phyloP scores from a whole-genome alignment of 2,329 filamentous ascomycete genomes.

The Drechslerella stenobrocha region DNA sequence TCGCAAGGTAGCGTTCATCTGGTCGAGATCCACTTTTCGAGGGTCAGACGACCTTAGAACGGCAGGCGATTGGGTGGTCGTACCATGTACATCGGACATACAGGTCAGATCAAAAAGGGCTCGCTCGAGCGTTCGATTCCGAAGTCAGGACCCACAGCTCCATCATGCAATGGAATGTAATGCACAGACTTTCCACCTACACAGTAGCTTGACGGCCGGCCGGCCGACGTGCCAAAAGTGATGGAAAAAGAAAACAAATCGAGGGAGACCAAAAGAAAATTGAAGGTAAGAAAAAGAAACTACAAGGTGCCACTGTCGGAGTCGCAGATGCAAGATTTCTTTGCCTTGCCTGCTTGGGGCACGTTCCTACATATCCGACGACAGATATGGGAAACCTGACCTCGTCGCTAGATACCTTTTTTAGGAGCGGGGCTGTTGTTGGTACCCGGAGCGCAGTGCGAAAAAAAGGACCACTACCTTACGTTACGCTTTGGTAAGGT shows the following conservation, averaged over 20 bases:
- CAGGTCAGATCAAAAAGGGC: neutral
- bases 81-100: slow-evolving; percentile 22
- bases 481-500: slow-evolving; percentile 3
- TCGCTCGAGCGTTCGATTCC: slow-evolving; percentile 5
- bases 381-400: neutral
- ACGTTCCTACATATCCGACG: slow-evolving; percentile 6
- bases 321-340: slow-evolving; percentile 3
- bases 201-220: neutral
- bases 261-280: neutral
- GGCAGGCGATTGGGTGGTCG: slow-evolving; percentile 36
- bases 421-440: neutral
- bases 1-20: slow-evolving; percentile 8
- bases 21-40: slow-evolving; percentile 32
- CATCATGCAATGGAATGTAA: slow-evolving; percentile 4
- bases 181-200: neutral
- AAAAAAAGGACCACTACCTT: neutral
- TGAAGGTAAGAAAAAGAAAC: neutral
- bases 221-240: too few relatives aligned
- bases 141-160: slow-evolving; percentile 7
- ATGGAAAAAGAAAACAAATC: neutral
- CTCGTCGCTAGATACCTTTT: neutral
- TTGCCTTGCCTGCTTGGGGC: neutral
- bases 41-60: slow-evolving; percentile 44
- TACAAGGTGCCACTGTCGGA: neutral
- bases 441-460: neutral